Evolutionary conservation across 768 basidiomycete species (phyloP), one percentile per base, ranked within the genome.

Genomic region (Mycena capillaripes): DNA sequence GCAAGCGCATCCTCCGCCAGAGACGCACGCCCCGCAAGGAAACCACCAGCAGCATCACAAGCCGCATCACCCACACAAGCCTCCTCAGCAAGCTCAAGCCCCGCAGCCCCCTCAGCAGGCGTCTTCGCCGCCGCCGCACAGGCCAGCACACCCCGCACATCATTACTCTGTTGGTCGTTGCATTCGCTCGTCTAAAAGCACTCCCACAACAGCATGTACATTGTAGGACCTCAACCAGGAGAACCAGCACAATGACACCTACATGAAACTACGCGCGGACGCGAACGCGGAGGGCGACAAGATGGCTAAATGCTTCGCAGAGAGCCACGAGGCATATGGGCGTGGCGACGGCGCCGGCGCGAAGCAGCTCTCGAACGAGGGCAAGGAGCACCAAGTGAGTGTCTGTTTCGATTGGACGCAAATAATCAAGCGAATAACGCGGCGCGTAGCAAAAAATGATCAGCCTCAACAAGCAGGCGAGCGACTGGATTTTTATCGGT

Each of bases 401-500:
- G 30, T 12, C 16, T 25, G 4, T 4, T 8, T 36, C 9, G 21
- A 48, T 48, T 36, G n/a, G n/a, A 11, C 38, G 10, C 9, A 59
- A 29, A 38, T 58, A 48, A 25, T 16, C 23, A n/a, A n/a, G n/a
- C n/a, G n/a, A 67, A 29, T 48, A 36, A 27, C n/a, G 56, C 8
- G 40, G 40, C 53, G 36, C 53, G 23, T 34, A 71, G 70, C 23
- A 19, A 12, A 88, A 89, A 77, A 97, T 97, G 93, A 91, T 93
- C 73, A 80, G 87, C 57, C 81, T 96, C 71, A 96, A 98, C 79
- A 87, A 87, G 69, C 83, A 97, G 79, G 97, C 97, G 2, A 91
- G 92, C 70, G 89, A 92, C 59, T 97, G 94, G 94, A 97, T 98
- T 72, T 99, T 92, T 81, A 81, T 84, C 73, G 91, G 95, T 94